Evolutionary conservation across 306 rosid genomes (phyloP).

Genomic region (Lupinus albus): DNA sequence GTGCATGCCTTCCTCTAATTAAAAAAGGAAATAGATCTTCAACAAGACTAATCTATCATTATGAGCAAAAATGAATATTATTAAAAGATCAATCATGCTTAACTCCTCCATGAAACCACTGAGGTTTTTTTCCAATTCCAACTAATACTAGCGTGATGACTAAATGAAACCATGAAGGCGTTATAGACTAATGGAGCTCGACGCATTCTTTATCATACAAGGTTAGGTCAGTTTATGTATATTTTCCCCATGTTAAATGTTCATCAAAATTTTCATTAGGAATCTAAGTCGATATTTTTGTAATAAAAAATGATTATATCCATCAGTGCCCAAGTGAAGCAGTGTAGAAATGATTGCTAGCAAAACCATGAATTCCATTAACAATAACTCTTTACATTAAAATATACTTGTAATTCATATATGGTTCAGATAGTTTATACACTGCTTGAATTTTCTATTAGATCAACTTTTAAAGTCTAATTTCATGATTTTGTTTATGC

Average conservation of each 20-base stretch:
- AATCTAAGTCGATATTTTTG: no score
- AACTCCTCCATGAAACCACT: not conserved
- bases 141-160: no score
- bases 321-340: constrained; percentile 31
- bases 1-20: no score
- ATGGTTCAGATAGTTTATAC: constrained; percentile 8
- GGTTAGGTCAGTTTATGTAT: not conserved
- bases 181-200: not conserved
- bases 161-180: no score
- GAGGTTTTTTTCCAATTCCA: not conserved
- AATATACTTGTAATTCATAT: not conserved
- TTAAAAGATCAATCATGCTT: no score
- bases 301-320: no score
- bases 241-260: not conserved
- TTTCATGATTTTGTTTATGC: constrained; percentile 12
- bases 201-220: not conserved
- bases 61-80: no score
- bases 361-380: not conserved
- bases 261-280: no score
- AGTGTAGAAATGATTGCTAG: not conserved
- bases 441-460: not conserved
- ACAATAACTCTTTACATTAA: not conserved
- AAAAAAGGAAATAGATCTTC: no score
- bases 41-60: no score
- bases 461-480: not conserved